phyloP scores from a whole-genome alignment of 2,329 filamentous ascomycete species.

The Calcarisporium arbuscula region DNA sequence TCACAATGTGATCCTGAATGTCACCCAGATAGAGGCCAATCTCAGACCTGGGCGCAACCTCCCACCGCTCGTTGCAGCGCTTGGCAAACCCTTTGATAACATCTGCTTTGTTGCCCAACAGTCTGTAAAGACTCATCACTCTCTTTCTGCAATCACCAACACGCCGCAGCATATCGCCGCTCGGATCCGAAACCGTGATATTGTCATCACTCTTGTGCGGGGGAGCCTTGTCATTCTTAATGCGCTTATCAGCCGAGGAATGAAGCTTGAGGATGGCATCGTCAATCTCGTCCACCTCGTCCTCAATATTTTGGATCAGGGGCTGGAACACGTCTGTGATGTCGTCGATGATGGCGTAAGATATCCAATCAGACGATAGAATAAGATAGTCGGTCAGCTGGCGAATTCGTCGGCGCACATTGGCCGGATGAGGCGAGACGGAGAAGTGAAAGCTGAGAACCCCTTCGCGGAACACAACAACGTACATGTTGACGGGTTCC shows the following conservation, averaged over 20 bases:
- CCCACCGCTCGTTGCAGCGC: conserved; percentile 95
- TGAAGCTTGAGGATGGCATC: conserved; percentile 83
- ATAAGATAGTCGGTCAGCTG: conserved; percentile 93
- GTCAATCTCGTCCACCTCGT: conserved; percentile 96
- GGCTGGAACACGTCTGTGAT: conserved; percentile 96
- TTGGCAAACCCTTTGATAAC: conserved; percentile 99
- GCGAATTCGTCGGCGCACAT: conserved; percentile 86
- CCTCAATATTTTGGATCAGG: conserved; percentile 85
- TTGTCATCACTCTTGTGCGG: conserved; percentile 43
- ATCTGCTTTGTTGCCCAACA: conserved; percentile 95
- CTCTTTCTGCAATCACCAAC: conserved; percentile 95
- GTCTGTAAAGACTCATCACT: conserved; percentile 89
- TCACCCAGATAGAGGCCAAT: conserved; percentile 97
- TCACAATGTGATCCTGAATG: conserved; percentile 98
- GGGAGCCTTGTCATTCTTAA: conserved; percentile 33
- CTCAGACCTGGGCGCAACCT: conserved; percentile 88
- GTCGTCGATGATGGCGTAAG: conserved; percentile 95
- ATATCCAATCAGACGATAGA: conserved; percentile 94
- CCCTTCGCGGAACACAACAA: conserved; percentile 92
- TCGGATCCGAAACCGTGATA: conserved; percentile 36
- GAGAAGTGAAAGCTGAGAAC: conserved; percentile 96
- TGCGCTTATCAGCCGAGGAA: conserved; percentile 42
- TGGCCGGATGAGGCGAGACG: conserved; percentile 92
- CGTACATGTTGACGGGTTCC: conserved; percentile 95
- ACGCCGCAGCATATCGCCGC: conserved; percentile 80